Evolutionary conservation across 352 stramenopile genomes (phyloP).

Genomic region (Phytophthora pinifolia): DNA sequence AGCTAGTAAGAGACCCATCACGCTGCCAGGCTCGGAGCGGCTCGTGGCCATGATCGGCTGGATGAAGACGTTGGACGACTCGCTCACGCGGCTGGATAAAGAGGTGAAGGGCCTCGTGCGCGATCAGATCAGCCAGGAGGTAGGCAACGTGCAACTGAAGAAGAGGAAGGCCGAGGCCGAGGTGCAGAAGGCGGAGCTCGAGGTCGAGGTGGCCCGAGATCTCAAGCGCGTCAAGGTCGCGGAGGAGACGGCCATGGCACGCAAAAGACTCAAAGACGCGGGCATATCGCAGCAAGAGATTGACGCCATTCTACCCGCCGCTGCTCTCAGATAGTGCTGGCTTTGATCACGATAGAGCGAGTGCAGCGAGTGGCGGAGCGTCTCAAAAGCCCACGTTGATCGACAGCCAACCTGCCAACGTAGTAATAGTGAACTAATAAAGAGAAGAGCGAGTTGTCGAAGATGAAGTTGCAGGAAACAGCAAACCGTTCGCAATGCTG

Average conservation of each 20-base stretch:
- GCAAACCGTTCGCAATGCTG: not conserved
- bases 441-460: conserved; percentile 16
- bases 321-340: conserved; percentile 16
- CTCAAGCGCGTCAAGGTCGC: conserved; percentile 35
- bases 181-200: conserved; percentile 33
- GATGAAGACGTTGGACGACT: conserved; percentile 36
- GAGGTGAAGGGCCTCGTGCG: conserved; percentile 28
- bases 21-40: conserved; percentile 18
- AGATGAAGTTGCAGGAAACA: not conserved
- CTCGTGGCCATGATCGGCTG: conserved; percentile 32
- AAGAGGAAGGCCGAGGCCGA: conserved; percentile 34
- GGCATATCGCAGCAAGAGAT: conserved; percentile 35
- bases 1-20: conserved; percentile 19
- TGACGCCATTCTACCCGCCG: conserved; percentile 25
- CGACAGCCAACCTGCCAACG: conserved; percentile 11
- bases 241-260: conserved; percentile 31
- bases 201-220: conserved; percentile 29
- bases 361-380: no score
- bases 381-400: not conserved
- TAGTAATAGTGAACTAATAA: conserved; percentile 33
- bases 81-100: conserved; percentile 25
- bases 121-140: conserved; percentile 26
- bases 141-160: conserved; percentile 13
- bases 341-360: conserved; percentile 4
- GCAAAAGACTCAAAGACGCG: conserved; percentile 34